These are phyloP conservation scores for Curvularia spicifera DNA, from an alignment of 2,329 filamentous ascomycete species.

Conservation along the genomic window DNA sequence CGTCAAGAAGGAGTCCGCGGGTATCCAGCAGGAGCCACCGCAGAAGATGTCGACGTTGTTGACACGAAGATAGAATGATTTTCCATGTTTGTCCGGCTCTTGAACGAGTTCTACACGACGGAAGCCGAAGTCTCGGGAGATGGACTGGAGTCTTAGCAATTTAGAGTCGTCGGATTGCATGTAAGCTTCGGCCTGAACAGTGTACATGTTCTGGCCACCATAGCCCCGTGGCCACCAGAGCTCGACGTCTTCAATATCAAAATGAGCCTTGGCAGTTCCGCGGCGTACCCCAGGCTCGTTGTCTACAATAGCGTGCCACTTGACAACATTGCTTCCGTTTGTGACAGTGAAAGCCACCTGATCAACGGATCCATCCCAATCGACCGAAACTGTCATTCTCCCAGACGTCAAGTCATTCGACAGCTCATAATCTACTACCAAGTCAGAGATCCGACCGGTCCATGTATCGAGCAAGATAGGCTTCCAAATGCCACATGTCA, in stretches of 20 bases:
- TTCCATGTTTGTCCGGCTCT: conserved; percentile 64
- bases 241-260: conserved; percentile 60
- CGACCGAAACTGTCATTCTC: neutral
- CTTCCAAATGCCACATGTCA: conserved; percentile 65
- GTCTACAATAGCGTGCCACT: neutral
- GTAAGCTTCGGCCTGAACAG: conserved; percentile 47
- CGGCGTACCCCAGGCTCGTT: conserved; percentile 18
- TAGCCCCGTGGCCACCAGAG: conserved; percentile 82
- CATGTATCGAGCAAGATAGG: conserved; percentile 75
- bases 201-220: conserved; percentile 75
- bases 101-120: conserved; percentile 62
- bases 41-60: conserved; percentile 80
- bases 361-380: conserved; percentile 4
- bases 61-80: conserved; percentile 78
- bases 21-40: conserved; percentile 86
- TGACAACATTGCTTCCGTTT: neutral
- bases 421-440: conserved; percentile 67
- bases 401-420: conserved; percentile 26
- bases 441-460: conserved; percentile 67
- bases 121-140: conserved; percentile 57
- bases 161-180: neutral
- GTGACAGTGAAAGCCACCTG: conserved; percentile 3
- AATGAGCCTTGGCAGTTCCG: conserved; percentile 48
- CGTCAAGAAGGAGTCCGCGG: conserved; percentile 78
- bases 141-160: conserved; percentile 3